These are phyloP conservation scores for Byssochlamys sp. DNA, from an alignment of 2,329 filamentous ascomycete genomes.

Conservation along the genomic window DNA sequence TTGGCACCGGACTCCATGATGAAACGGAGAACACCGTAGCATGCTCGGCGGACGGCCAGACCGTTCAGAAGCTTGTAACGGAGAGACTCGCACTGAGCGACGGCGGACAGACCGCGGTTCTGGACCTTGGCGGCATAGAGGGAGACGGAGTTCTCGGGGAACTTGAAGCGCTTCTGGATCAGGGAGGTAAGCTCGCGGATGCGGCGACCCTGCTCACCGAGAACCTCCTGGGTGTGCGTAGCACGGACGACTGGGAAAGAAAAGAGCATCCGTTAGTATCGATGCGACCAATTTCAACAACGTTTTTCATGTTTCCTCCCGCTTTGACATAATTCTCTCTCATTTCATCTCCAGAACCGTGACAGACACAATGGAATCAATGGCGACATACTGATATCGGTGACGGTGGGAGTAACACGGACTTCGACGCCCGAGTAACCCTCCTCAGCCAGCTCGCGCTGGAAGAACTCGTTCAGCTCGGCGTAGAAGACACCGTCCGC, in stretches of 20 bases:
- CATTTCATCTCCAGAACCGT: constrained; percentile 5
- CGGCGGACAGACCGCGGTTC: constrained; percentile 98
- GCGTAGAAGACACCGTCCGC: constrained; percentile 99
- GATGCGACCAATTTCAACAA: constrained; percentile 6
- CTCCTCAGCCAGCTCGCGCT: constrained; percentile 99
- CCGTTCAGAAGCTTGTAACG: constrained; percentile 99
- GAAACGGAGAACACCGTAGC: constrained; percentile 99
- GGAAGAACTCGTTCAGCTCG: constrained; percentile 99
- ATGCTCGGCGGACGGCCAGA: constrained; percentile 93
- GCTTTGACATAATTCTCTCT: constrained; percentile 4
- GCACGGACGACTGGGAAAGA: constrained; percentile 71
- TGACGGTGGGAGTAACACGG: constrained; percentile 98
- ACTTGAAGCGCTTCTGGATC: constrained; percentile 99
- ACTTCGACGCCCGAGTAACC: constrained; percentile 99
- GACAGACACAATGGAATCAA: constrained; percentile 8
- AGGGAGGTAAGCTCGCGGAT: constrained; percentile 99
- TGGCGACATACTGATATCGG: constrained; percentile 71
- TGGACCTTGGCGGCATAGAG: constrained; percentile 99
- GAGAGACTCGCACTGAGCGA: constrained; percentile 99
- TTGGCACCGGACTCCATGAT: constrained; percentile 99
- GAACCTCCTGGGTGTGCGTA: constrained; percentile 99
- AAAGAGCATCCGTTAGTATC: constrained; percentile 24
- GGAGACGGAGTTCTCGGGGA: constrained; percentile 99
- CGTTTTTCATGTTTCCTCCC: constrained; percentile 5
- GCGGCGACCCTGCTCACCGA: constrained; percentile 98